Percentiles rank a stretch among this genome's conserved stretches.
phyloP scores from a whole-genome alignment of 2,329 filamentous ascomycete species.

The Oidium heveae region DNA sequence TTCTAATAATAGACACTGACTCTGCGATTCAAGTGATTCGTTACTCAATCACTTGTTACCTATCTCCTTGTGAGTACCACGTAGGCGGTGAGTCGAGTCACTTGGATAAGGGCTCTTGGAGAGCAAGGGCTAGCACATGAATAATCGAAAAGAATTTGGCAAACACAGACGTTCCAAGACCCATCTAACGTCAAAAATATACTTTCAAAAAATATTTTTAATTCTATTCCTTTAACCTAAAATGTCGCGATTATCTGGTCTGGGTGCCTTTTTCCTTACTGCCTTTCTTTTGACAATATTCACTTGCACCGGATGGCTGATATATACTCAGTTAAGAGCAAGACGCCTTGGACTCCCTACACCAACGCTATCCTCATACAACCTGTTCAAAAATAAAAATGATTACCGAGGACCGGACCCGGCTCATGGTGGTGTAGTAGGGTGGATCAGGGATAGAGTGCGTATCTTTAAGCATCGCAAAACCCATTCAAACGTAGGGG shows the following conservation, averaged over 20 bases:
- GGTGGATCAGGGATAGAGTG: conserved; percentile 48
- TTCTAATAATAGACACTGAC: no score
- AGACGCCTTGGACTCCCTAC: conserved; percentile 50
- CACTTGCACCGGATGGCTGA: conserved; percentile 36
- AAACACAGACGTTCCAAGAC: no score
- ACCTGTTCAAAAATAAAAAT: conserved; percentile 32
- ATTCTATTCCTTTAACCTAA: no score
- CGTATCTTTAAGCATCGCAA: conserved; percentile 37
- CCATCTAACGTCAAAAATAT: no score
- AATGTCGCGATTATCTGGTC: conserved; percentile 34
- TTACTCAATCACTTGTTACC: no score
- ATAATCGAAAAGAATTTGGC: no score
- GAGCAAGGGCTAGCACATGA: no score
- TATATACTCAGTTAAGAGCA: conserved; percentile 48
- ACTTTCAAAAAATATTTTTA: no score
- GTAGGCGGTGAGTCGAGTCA: no score
- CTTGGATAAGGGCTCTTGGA: no score
- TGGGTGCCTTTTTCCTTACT: conserved; percentile 49
- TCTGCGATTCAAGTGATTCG: no score
- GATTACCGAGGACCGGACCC: conserved; percentile 19
- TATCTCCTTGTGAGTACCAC: no score
- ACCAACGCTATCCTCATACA: conserved; percentile 39
- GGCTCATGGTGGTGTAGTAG: conserved; percentile 35
- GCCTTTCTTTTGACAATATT: conserved; percentile 30
- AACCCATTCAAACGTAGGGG: conserved; percentile 39